A percentile compares a stretch with the other conserved stretches of the same genome.
phyloP scores from a whole-genome alignment of 1,139 yeast genomes.

The Suhomyces yuchorum region DNA sequence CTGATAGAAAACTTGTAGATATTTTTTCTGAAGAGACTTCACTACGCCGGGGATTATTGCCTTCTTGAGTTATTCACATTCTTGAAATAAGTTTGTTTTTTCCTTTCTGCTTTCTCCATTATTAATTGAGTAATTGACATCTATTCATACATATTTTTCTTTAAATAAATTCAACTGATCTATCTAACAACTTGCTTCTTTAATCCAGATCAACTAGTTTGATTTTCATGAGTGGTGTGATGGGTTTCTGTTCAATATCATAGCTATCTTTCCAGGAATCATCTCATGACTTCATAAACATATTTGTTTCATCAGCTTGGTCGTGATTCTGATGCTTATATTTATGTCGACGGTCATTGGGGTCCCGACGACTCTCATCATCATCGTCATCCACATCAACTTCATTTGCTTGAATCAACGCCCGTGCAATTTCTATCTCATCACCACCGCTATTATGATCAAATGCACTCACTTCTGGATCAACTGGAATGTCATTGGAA shows the following conservation, averaged over 20 bases:
- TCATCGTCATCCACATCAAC: slow-evolving; percentile 22
- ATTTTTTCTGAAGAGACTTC: no score
- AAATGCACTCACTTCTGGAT: slow-evolving; percentile 60
- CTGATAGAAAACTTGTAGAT: neutral
- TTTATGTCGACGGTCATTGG: slow-evolving; percentile 6
- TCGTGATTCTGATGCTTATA: slow-evolving; percentile 8
- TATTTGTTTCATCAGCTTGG: slow-evolving; percentile 27
- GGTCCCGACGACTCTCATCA: slow-evolving; percentile 4
- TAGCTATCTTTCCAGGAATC: neutral
- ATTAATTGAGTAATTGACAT: neutral
- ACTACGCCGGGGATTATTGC: no score
- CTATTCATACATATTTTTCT: neutral
- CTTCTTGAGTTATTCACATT: no score
- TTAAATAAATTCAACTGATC: neutral
- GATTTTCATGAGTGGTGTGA: no score
- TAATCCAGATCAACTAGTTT: neutral
- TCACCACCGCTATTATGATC: slow-evolving; percentile 50
- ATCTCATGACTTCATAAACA: slow-evolving; percentile 27
- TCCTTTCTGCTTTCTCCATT: no score
- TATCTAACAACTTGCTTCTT: neutral
- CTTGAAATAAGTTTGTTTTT: no score
- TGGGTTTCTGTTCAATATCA: no score
- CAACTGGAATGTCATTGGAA: slow-evolving; percentile 47
- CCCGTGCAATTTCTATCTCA: slow-evolving; percentile 68
- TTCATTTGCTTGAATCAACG: slow-evolving; percentile 63